These are phyloP conservation scores for Hymenoscyphus infarciens DNA, from an alignment of 2,329 filamentous ascomycete genomes.

Conservation along the genomic window DNA sequence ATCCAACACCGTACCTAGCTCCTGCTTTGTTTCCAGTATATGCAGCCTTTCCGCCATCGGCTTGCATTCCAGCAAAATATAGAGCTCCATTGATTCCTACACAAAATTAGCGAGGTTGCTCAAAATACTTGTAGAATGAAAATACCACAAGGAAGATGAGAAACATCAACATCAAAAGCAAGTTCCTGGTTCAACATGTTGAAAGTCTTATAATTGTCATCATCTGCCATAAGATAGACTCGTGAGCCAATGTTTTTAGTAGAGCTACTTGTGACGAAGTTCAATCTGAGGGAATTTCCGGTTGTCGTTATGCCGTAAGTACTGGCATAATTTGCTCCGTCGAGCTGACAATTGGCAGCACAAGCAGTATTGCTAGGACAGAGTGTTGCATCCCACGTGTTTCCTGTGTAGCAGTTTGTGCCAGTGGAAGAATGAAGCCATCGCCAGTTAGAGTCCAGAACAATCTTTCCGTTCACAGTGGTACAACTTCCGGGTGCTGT, in stretches of 20 bases:
- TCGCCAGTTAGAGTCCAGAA: constrained; percentile 56
- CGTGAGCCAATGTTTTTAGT: constrained; percentile 48
- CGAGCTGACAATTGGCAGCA: constrained; percentile 49
- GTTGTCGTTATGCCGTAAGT: constrained; percentile 54
- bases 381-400: constrained; percentile 42
- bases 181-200: constrained; percentile 63
- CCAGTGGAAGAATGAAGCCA: constrained; percentile 45
- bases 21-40: constrained; percentile 53
- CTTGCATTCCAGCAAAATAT: constrained; percentile 62
- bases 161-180: constrained; percentile 56
- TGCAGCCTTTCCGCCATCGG: constrained; percentile 53
- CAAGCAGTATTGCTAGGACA: constrained; percentile 44
- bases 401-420: constrained; percentile 41
- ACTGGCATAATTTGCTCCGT: constrained; percentile 49
- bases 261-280: constrained; percentile 47
- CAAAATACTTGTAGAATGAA: not conserved
- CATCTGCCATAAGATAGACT: constrained; percentile 59
- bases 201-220: constrained; percentile 59
- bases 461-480: constrained; percentile 45
- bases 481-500: constrained; percentile 45
- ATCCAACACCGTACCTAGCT: constrained; percentile 56
- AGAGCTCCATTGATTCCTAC: constrained; percentile 57
- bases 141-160: constrained; percentile 58
- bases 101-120: not conserved
- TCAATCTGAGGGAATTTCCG: constrained; percentile 50